Base-by-base conservation (phyloP, 1,284 basidiomycete genomes). In the Rhodofomes roseus region DNA sequence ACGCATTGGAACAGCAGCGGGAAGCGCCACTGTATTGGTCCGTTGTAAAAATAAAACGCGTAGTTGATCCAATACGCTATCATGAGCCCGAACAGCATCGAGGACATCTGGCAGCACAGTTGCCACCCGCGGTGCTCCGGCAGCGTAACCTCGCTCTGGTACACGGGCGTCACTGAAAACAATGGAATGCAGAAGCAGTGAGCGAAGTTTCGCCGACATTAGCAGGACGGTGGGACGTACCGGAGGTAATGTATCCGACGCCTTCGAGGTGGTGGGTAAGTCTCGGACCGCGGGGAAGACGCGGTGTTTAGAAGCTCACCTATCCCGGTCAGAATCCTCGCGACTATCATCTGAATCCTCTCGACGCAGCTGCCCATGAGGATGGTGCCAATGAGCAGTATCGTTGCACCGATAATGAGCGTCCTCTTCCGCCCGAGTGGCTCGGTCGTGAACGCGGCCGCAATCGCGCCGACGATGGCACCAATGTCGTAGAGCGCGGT, bases 281-380 rank as follows among this genome's bases (percentile, higher is more conserved):
- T 50, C 16, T 44, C 40, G 40, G 52, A 23, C 23, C 29, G 12
- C 34, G 59, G 39, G 23, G 48, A 18, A 48, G 5, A 3, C 18
- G 18, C 22, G 31, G 31, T 12, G 7, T 29, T 16, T 36, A 1
- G 22, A 23, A 6, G 62, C 73, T 61, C 59, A 77, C 76, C 60
- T n/a, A 83, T 72, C 9, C 82, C 83, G 1, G 80, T 81, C 14
- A 84, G 72, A 36, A 84, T 75, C 18, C 83, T 73, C 20, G 82
- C 82, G 2, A 80, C 76, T 39, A 79, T 78, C 57, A 85, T 74
- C 64, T 82, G 75, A 7, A 58, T 40, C 37, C 60, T 54, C 41
- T 58, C 60, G 27, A 58, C 53, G 25, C 56, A 55, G 18, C 36
- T 53, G n/a, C 60, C 60, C 60, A 61, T 61, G 14, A 61, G 41